These are phyloP conservation scores for Potentilla sterilis DNA, from an alignment of 306 rosid species.

Conservation along the genomic window DNA sequence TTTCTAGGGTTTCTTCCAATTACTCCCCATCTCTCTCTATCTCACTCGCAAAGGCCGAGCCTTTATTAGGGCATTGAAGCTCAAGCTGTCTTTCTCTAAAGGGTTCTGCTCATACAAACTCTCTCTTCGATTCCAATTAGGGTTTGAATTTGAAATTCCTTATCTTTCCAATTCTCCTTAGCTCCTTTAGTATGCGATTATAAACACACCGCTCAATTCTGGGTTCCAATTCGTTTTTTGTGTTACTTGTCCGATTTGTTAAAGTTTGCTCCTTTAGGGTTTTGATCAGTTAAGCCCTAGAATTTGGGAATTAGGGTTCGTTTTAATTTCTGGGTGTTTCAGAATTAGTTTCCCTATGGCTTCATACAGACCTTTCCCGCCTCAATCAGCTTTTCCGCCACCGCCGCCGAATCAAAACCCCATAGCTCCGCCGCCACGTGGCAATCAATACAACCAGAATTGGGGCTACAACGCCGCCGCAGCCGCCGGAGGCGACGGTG, in stretches of 20 bases:
- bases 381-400: constrained; percentile 59
- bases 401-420: constrained; percentile 64
- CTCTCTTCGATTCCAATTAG: not conserved
- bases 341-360: constrained; percentile 55
- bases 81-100: not conserved
- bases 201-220: not conserved
- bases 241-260: not conserved
- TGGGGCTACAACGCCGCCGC: constrained; percentile 48
- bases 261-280: constrained; percentile 8
- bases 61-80: constrained; percentile 5
- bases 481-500: constrained; percentile 27
- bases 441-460: constrained; percentile 58
- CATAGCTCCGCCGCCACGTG: constrained; percentile 35
- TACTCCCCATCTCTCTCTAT: constrained; percentile 4
- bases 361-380: constrained; percentile 89
- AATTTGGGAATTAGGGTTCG: constrained; percentile 17
- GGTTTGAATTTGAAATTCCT: constrained; percentile 1
- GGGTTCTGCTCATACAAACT: not conserved
- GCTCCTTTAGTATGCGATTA: not conserved
- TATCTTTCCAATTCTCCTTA: not conserved
- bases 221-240: not conserved
- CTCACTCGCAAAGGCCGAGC: not conserved
- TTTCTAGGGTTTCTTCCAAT: not conserved
- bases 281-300: constrained; percentile 5
- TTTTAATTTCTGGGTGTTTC: constrained; percentile 7